Conservation (phyloP, 148 eudicot genomes). For the Hydrangea macrophylla region DNA sequence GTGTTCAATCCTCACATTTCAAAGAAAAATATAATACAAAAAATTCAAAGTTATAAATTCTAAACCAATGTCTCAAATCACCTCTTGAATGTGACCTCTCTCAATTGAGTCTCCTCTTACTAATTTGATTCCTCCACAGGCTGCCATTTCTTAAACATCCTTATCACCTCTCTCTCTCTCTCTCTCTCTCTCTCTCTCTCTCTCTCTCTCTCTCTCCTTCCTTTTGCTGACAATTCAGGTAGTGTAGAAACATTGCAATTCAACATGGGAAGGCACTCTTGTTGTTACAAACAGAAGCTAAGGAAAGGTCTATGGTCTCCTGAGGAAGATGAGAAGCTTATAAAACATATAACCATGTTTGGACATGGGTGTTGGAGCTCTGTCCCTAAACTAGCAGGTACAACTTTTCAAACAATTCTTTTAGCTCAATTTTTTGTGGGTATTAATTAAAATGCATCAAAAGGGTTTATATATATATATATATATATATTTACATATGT, state of each 20-base stretch:
- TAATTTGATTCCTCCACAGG: constrained; percentile 71
- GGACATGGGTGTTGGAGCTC: constrained; percentile 90
- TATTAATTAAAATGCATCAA: neutral
- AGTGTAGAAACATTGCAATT: neutral
- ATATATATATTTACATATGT: too few relatives aligned
- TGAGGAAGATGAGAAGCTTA: constrained; percentile 70
- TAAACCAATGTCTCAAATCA: constrained; percentile 20
- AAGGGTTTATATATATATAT: too few relatives aligned
- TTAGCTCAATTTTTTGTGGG: neutral
- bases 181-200: constrained; percentile 23
- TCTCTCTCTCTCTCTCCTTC: constrained; percentile 4
- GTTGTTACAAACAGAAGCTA: constrained; percentile 73
- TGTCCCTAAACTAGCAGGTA: constrained; percentile 77
- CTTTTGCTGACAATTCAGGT: constrained; percentile 20
- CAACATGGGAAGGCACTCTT: constrained; percentile 64
- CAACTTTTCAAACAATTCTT: neutral
- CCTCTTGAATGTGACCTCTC: constrained; percentile 48
- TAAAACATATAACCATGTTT: constrained; percentile 55
- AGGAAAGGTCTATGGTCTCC: constrained; percentile 79
- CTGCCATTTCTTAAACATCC: constrained; percentile 66
- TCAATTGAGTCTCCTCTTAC: constrained; percentile 37
- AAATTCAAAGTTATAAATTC: neutral
- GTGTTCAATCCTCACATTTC: neutral
- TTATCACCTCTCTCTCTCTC: constrained; percentile 30
- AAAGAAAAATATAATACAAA: neutral